Base-by-base conservation (phyloP, 768 basidiomycete genomes). In the Solioccasus polychromus region DNA sequence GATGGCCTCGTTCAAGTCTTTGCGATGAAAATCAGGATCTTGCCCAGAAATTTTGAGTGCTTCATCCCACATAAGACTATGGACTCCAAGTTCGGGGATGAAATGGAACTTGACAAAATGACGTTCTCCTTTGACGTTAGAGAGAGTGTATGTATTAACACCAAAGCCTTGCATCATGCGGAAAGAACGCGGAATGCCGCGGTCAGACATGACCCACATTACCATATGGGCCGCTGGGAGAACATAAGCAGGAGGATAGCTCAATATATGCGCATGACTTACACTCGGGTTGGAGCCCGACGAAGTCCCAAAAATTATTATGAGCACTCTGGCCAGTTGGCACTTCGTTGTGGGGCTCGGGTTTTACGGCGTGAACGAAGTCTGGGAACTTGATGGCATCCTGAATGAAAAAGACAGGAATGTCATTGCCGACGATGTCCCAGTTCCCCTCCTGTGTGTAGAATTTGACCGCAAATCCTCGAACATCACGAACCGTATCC, bases 91-190 rank as follows among this genome's bases (percentile, higher is more conserved):
- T 64, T 91, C 78, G 15, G 91, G 80, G 30, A 78, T 79, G 72
- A 80, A 88, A 64, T 92, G 88, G 63, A 92, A 93, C 63, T 93
- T 94, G 67, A 93, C 91, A 54, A 94, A 94, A 44, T 77, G 74
- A 1, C 82, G 76, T 56, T 90, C 75, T 35, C 82, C 82, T 22
- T 76, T 60, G 0, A 67, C 70, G 55, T 90, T 90, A 45, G 87
- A 56, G 24, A 93, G 73, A 3, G 86, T 83, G 63, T 76, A 94
- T 0, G 90, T 89, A 66, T 95, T 92, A 37, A 94, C 88, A 2
- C 88, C 85, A 41, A 89, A 88, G 7, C 85, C 92, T 68, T 92
- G 88, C 81, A 94, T 88, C 83, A 87, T 90, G 44, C 91, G 79
- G 64, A 72, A 86, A 5, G 89, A 91, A 17, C 91, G 82, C 12